Evolutionary conservation across 106 monocot species (phyloP).

Genomic region (Hemerocallis citrina): DNA sequence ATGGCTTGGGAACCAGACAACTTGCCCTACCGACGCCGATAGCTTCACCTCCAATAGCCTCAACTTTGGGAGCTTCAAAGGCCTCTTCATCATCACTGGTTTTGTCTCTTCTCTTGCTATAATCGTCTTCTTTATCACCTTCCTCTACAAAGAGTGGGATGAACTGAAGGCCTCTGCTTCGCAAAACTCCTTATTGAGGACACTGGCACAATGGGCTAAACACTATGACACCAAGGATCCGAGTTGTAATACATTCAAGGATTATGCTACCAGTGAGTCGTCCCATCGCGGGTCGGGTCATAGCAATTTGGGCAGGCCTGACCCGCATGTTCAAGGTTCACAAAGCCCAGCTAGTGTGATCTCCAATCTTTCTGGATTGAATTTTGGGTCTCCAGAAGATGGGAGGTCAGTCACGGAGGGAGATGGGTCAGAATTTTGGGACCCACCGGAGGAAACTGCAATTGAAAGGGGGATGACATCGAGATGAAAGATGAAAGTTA

Average conservation of each 20-base stretch:
- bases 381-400: neutral
- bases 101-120: slow-evolving; percentile 31
- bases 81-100: slow-evolving; percentile 75
- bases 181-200: slow-evolving; percentile 1
- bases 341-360: slow-evolving; percentile 9
- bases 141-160: slow-evolving; percentile 12
- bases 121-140: slow-evolving; percentile 24
- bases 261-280: neutral
- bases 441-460: neutral
- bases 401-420: neutral
- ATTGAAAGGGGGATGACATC: neutral
- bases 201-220: neutral
- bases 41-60: slow-evolving; percentile 34
- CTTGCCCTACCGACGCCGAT: slow-evolving; percentile 20
- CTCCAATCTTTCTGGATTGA: neutral
- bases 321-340: neutral
- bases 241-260: slow-evolving; percentile 4
- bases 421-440: neutral
- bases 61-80: slow-evolving; percentile 39
- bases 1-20: slow-evolving; percentile 46
- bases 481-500: too few species aligned
- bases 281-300: neutral
- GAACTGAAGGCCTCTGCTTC: slow-evolving; percentile 10
- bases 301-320: neutral
- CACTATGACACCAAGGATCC: slow-evolving; percentile 17